These are phyloP conservation scores for Aspergillus caelatus DNA, from an alignment of 2,329 filamentous ascomycete genomes.

Conservation along the genomic window DNA sequence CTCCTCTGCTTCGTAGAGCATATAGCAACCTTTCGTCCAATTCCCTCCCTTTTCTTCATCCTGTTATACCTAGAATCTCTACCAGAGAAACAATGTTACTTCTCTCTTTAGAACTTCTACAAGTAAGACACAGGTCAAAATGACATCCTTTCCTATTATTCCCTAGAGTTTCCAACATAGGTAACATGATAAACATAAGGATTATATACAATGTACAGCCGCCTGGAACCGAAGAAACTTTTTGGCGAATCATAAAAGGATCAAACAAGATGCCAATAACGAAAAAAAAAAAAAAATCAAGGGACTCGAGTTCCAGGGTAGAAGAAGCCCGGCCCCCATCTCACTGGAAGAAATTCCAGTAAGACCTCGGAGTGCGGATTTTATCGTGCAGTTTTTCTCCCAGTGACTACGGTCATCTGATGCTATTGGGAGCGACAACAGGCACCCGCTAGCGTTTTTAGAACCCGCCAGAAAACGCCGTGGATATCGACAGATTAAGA, in stretches of 20 bases:
- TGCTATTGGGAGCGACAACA: slow-evolving; percentile 11
- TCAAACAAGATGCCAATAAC: slow-evolving; percentile 17
- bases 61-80: too few species aligned
- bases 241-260: slow-evolving; percentile 16
- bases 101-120: too few species aligned
- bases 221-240: slow-evolving; percentile 19
- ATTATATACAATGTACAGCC: slow-evolving; percentile 23
- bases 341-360: not conserved
- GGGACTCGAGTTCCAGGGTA: not conserved
- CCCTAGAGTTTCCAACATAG: slow-evolving; percentile 16
- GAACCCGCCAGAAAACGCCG: slow-evolving; percentile 43
- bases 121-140: not conserved
- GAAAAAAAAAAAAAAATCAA: slow-evolving; percentile 1
- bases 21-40: too few species aligned
- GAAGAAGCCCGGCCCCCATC: not conserved
- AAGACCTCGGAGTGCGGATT: not conserved
- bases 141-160: slow-evolving; percentile 8
- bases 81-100: too few species aligned
- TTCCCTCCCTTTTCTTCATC: too few species aligned
- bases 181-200: slow-evolving; percentile 15
- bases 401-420: not conserved
- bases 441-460: slow-evolving; percentile 36
- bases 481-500: slow-evolving; percentile 45
- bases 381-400: not conserved
- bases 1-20: too few species aligned